Percentiles rank a stretch among this genome's conserved stretches.
phyloP scores from a whole-genome alignment of 2,329 filamentous ascomycete genomes.

The Pleoardoris graminearum region DNA sequence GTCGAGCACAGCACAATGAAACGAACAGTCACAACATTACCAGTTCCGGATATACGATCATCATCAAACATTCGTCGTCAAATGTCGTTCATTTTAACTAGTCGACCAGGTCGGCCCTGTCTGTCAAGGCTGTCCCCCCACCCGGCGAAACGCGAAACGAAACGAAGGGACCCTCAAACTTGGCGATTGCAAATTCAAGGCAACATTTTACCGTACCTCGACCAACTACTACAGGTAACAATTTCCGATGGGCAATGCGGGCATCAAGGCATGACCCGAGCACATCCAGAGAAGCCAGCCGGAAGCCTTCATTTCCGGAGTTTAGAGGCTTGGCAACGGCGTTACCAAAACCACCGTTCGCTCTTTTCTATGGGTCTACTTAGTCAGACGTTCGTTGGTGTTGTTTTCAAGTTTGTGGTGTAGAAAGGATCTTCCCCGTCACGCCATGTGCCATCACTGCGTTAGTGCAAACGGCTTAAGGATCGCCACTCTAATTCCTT shows the following conservation, averaged over 20 bases:
- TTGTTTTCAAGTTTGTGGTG: too few relatives aligned
- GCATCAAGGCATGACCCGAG: too few relatives aligned
- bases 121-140: background rate
- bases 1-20: background rate
- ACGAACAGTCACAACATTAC: background rate
- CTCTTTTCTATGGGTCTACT: background rate
- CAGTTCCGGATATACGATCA: background rate
- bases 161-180: constrained; percentile 14
- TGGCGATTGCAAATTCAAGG: too few relatives aligned
- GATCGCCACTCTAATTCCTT: background rate
- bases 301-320: too few relatives aligned
- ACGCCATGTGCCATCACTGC: background rate
- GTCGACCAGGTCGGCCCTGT: constrained; percentile 10
- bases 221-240: too few relatives aligned
- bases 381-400: background rate
- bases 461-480: background rate
- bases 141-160: constrained; percentile 20
- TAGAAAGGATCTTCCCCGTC: background rate
- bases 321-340: too few relatives aligned
- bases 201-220: too few relatives aligned
- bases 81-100: constrained; percentile 3
- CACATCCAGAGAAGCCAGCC: too few relatives aligned
- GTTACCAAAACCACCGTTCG: too few relatives aligned
- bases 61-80: background rate
- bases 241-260: too few relatives aligned